Conservation (phyloP, 768 basidiomycete genomes). For the Dentipellis fragilis region DNA sequence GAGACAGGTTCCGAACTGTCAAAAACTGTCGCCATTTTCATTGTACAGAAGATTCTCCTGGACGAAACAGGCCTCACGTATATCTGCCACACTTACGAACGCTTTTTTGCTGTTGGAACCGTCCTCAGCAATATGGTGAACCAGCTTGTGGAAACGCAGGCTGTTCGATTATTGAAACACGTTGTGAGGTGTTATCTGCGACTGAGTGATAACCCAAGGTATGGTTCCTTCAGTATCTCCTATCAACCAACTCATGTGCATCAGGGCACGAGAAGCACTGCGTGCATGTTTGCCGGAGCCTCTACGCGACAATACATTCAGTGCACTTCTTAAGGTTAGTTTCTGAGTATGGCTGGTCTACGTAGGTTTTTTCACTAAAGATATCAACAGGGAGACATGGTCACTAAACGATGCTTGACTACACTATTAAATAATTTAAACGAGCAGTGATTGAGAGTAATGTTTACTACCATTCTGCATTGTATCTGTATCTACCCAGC, state of each 20-base stretch:
- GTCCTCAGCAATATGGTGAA: constrained; percentile 99
- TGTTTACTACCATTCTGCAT: too few species aligned
- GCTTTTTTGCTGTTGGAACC: constrained; percentile 98
- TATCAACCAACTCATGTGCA: constrained; percentile 9
- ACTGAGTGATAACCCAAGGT: constrained; percentile 93
- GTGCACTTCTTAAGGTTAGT: constrained; percentile 75
- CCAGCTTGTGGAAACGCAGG: constrained; percentile 95
- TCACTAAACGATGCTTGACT: constrained; percentile 89
- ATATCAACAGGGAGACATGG: constrained; percentile 76
- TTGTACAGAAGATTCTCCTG: constrained; percentile 94
- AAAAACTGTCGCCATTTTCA: constrained; percentile 99
- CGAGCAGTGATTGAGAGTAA: constrained; percentile 25
- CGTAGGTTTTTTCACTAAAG: neutral
- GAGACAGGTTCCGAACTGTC: constrained; percentile 97
- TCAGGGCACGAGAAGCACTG: constrained; percentile 88
- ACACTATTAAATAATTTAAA: constrained; percentile 84
- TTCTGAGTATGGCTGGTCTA: neutral
- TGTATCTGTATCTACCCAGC: too few species aligned
- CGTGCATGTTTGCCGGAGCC: constrained; percentile 94
- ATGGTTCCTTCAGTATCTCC: constrained; percentile 18
- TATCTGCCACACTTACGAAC: constrained; percentile 99
- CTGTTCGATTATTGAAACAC: constrained; percentile 91
- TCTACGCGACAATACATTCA: constrained; percentile 88
- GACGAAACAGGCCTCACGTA: constrained; percentile 98
- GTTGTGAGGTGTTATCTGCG: constrained; percentile 96